A percentile compares a stretch with the other conserved stretches of the same genome.
phyloP scores from a whole-genome alignment of 1,284 basidiomycete genomes.

The Ceratobasidium theobromae region DNA sequence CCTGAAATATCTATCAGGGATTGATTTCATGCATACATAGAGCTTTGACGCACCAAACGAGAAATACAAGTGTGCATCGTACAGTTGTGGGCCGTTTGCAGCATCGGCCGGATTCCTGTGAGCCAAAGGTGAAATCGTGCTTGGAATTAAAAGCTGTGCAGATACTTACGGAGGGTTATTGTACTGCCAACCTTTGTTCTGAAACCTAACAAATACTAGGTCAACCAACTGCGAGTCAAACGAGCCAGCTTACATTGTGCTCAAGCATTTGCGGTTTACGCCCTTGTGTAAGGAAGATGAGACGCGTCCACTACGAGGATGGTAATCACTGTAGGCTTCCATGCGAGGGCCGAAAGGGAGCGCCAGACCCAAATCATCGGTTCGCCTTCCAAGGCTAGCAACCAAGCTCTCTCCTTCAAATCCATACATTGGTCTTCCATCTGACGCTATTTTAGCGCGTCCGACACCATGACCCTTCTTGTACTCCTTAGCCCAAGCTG shows the following conservation, averaged over 20 bases:
- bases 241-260: slow-evolving; percentile 33
- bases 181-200: slow-evolving; percentile 75
- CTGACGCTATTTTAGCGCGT: no score
- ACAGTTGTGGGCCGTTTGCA: slow-evolving; percentile 64
- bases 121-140: background rate
- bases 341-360: slow-evolving; percentile 11
- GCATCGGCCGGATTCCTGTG: slow-evolving; percentile 62
- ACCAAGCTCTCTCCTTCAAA: no score
- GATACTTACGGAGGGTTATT: slow-evolving; percentile 51
- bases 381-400: no score
- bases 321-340: slow-evolving; percentile 12
- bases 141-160: background rate
- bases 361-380: no score
- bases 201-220: slow-evolving; percentile 53
- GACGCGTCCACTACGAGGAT: slow-evolving; percentile 1
- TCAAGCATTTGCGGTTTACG: slow-evolving; percentile 33
- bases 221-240: background rate
- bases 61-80: slow-evolving; percentile 80
- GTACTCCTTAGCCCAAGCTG: no score
- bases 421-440: no score
- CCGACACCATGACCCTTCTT: no score
- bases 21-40: background rate
- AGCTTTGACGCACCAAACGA: slow-evolving; percentile 47
- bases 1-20: slow-evolving; percentile 40
- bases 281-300: slow-evolving; percentile 15